Percentiles rank a stretch among this genome's conserved stretches.
Conservation (phyloP, 805 yeast species). For the Zygosaccharomyces rouxii region DNA sequence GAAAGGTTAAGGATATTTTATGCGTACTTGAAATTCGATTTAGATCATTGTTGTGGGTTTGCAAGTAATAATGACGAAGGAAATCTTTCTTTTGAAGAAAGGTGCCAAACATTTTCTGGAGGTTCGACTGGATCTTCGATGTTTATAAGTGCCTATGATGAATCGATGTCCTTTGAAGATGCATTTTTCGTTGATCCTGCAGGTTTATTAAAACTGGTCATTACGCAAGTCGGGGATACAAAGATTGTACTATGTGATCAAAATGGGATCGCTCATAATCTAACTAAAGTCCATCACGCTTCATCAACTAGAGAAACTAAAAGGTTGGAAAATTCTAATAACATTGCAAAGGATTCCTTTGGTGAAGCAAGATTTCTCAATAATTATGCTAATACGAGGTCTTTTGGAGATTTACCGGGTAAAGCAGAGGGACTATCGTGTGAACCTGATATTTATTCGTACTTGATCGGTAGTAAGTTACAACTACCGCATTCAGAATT, state of each 20-base stretch:
- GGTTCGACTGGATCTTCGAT: slow-evolving; percentile 77
- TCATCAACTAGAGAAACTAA: slow-evolving; percentile 71
- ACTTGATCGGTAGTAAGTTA: slow-evolving; percentile 57
- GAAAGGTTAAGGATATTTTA: slow-evolving; percentile 31
- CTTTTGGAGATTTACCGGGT: slow-evolving; percentile 84
- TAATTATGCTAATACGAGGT: slow-evolving; percentile 82
- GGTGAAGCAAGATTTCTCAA: slow-evolving; percentile 82
- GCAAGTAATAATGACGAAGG: slow-evolving; percentile 10
- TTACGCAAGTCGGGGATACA: slow-evolving; percentile 93
- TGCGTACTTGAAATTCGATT: slow-evolving; percentile 30
- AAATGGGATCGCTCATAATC: slow-evolving; percentile 69
- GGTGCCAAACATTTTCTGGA: slow-evolving; percentile 34
- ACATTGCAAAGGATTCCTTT: slow-evolving; percentile 77
- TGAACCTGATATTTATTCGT: slow-evolving; percentile 82
- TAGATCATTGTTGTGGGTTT: slow-evolving; percentile 30
- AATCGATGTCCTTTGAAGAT: slow-evolving; percentile 24
- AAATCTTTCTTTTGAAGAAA: slow-evolving; percentile 20
- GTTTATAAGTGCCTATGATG: slow-evolving; percentile 38
- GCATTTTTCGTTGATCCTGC: slow-evolving; percentile 49
- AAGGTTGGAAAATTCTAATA: slow-evolving; percentile 61
- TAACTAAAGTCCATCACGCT: slow-evolving; percentile 85
- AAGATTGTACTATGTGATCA: slow-evolving; percentile 80
- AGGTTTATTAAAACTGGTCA: slow-evolving; percentile 60
- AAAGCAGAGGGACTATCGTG: slow-evolving; percentile 83
- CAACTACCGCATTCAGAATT: slow-evolving; percentile 38